Percentiles rank a stretch among this genome's conserved stretches.
Conservation (phyloP, 495 filamentous ascomycete species). For the Neurospora sp. region DNA sequence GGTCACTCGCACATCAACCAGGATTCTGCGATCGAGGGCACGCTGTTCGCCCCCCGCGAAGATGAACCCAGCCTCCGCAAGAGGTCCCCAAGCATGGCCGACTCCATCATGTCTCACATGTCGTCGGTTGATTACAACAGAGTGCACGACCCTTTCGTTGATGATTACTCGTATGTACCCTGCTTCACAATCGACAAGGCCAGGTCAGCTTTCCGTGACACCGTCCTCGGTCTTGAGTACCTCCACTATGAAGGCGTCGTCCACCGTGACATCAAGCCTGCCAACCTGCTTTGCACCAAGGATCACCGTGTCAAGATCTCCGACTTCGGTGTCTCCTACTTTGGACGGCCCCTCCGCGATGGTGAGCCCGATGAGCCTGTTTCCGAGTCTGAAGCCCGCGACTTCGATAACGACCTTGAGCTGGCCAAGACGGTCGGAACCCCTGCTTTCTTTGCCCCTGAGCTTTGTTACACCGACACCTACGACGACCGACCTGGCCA, state of each 20-base stretch:
- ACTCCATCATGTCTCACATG: slow-evolving; percentile 52
- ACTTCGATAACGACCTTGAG: slow-evolving; percentile 84
- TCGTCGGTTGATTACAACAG: slow-evolving; percentile 43
- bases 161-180: slow-evolving; percentile 83
- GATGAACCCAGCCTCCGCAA: slow-evolving; percentile 43
- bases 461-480: slow-evolving; percentile 79
- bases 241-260: slow-evolving; percentile 95
- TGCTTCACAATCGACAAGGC: slow-evolving; percentile 79
- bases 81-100: slow-evolving; percentile 51
- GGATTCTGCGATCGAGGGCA: slow-evolving; percentile 57
- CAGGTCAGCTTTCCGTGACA: slow-evolving; percentile 84
- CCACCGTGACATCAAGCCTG: slow-evolving; percentile 96
- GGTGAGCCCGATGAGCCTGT: slow-evolving; percentile 70
- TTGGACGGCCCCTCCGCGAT: slow-evolving; percentile 70
- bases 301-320: slow-evolving; percentile 92
- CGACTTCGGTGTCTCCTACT: slow-evolving; percentile 98
- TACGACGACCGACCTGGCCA: slow-evolving; percentile 16
- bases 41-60: slow-evolving; percentile 62
- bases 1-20: slow-evolving; percentile 35
- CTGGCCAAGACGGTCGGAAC: slow-evolving; percentile 97
- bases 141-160: slow-evolving; percentile 52
- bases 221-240: slow-evolving; percentile 88
- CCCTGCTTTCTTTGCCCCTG: slow-evolving; percentile 93
- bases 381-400: slow-evolving; percentile 71
- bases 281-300: slow-evolving; percentile 84